These are phyloP conservation scores for Nigrograna mackinnonii DNA, from an alignment of 2,329 filamentous ascomycete species.

Conservation along the genomic window DNA sequence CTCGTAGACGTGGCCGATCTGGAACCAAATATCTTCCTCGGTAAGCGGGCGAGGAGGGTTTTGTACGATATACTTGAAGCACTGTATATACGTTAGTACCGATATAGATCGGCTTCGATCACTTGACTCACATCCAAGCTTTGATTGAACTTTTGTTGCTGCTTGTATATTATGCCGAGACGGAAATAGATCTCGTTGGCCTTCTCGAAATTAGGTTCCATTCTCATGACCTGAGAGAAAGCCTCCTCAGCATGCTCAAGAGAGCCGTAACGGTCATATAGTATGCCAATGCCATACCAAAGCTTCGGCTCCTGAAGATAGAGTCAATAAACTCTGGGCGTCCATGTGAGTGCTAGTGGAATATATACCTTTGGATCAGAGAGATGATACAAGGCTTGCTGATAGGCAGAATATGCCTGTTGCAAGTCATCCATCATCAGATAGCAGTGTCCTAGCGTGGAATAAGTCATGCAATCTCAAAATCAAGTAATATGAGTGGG, in stretches of 20 bases:
- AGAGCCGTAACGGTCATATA: conserved; percentile 95
- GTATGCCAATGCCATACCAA: conserved; percentile 98
- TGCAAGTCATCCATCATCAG: conserved; percentile 99
- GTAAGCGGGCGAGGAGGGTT: conserved; percentile 91
- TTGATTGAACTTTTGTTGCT: conserved; percentile 90
- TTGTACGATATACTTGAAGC: conserved; percentile 96
- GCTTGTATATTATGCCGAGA: conserved; percentile 99
- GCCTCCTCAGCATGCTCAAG: conserved; percentile 97
- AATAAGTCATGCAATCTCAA: background rate
- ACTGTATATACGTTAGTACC: conserved; percentile 57
- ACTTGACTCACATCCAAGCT: conserved; percentile 79
- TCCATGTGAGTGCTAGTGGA: background rate
- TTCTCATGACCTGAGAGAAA: conserved; percentile 98
- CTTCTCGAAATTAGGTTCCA: conserved; percentile 97
- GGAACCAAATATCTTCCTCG: conserved; percentile 99
- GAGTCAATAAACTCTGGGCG: background rate
- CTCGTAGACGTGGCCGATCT: conserved; percentile 98
- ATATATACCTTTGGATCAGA: conserved; percentile 80
- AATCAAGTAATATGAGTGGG: too few relatives aligned
- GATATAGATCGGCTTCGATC: background rate
- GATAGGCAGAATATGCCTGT: conserved; percentile 95
- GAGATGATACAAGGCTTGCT: conserved; percentile 91
- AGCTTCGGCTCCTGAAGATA: conserved; percentile 82
- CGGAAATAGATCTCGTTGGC: conserved; percentile 99
- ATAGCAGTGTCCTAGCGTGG: conserved; percentile 81